Evolutionary conservation across 2,329 filamentous ascomycete species (phyloP), one percentile per base, ranked within the genome.

Genomic region (Pseudocercospora vitis): DNA sequence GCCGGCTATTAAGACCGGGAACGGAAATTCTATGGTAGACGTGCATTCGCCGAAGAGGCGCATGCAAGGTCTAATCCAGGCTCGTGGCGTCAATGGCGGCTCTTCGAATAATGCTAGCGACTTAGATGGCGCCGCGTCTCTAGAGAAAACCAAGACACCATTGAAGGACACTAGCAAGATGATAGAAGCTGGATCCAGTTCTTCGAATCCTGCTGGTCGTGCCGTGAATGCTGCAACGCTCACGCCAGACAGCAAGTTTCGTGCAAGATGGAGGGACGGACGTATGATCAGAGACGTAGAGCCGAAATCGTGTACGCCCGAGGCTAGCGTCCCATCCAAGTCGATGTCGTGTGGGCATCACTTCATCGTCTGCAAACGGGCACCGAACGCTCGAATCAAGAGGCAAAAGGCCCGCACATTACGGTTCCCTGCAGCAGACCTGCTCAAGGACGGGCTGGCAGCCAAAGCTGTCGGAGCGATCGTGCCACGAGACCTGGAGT

Each of bases 401-500:
- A 50, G 32, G 19, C 50, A 50, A 11, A 44, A 51, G 18, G 42
- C 48, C 26, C 40, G 31, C 7, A 18, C 14, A n/a, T 29, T 29
- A 8, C 12, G 51, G 5, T 11, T 45, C 4, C 24, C 37, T n/a
- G 40, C 56, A 12, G 28, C 26, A 11, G 53, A 60, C 4, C 31
- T 60, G 2, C 33, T 50, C 19, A 39, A 47, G 48, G 48, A 57
- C 33, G 26, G 39, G 32, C 14, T 49, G 18, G 21, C 23, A 11
- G 39, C 48, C 29, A 53, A 48, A 5, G 14, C 32, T n/a, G 23
- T 33, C 5, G 33, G 53, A 11, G 46, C 56, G 4, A 56, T 59
- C 19, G 37, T 35, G 33, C 57, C 59, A 9, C 18, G 26, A 5
- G 57, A 61, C 29, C 42, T 61, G 8, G 53, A 55, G 5, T 58